Conservation (phyloP, 2,329 filamentous ascomycete genomes). For the Sarocladiaceae sp. region DNA sequence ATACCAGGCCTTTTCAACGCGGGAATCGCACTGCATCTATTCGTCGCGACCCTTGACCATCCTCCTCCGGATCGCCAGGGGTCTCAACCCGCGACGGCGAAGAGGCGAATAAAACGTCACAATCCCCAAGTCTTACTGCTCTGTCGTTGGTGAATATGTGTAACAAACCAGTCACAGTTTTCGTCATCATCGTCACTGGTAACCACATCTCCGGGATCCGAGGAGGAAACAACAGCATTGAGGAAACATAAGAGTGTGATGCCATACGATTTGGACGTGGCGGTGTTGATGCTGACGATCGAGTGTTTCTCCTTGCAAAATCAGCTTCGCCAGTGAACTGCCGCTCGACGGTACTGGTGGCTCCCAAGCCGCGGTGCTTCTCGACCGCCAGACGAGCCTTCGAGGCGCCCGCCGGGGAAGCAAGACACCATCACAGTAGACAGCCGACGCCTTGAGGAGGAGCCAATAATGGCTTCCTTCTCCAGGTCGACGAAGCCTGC, state of each 20-base stretch:
- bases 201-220: not conserved
- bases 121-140: not conserved
- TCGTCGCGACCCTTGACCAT: not conserved
- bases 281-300: not conserved
- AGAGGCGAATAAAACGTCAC: slow-evolving; percentile 6
- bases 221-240: not conserved
- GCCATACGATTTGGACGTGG: not conserved
- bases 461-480: not conserved
- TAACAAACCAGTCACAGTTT: not conserved
- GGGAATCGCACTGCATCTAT: slow-evolving; percentile 3
- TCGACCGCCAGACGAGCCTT: not conserved
- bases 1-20: not conserved
- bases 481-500: not conserved
- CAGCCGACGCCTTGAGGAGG: not conserved
- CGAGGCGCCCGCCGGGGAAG: not conserved
- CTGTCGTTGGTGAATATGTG: not conserved
- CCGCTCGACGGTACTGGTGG: too few species aligned
- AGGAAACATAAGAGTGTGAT: not conserved
- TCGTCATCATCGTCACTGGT: not conserved
- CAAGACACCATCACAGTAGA: not conserved
- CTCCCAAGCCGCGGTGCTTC: not conserved
- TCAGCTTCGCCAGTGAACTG: too few species aligned
- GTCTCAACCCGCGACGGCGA: not conserved
- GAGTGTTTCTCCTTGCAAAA: not conserved
- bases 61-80: slow-evolving; percentile 8